Base-by-base conservation (phyloP, 176 grass and related monocot genomes). In the Bromus sterilis region DNA sequence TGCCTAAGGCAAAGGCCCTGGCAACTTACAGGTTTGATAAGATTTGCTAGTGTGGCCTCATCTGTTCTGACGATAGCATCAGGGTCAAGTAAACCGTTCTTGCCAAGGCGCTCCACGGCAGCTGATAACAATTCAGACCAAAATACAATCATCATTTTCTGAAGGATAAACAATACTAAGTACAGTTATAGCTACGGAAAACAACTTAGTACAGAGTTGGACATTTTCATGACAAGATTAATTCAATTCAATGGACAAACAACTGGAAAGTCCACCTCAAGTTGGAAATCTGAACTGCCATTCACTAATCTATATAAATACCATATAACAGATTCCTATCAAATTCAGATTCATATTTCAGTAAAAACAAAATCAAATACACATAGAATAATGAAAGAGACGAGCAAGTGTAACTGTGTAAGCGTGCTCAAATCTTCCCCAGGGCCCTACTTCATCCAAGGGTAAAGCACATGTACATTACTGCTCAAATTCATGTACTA, bases 11-110 rank as follows among this genome's bases (percentile, higher is more conserved):
- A 56, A 69, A 16, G 5, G 9, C 15, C 12, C 10, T 59, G 78
- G 59, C 23, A 81, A 85, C 86, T 82, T 98, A 98, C 95, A 36
- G 95, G 95, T 78, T 89, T 90, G 83, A 98, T 98, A 81, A 98
- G 71, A 64, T 87, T 91, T 36, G 90, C 87, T 33, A 98, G 86
- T 14, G 75, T 91, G 62, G 74, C 76, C 86, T 91, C 90, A 75
- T 98, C 88, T 48, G 90, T 91, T 86, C 77, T 87, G 60, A 95
- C 78, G 51, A 98, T 91, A 81, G 92, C 86, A 68, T 87, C 86
- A 8, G 95, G 89, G 86, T 93, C 90, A 55, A 98, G 82, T 85
- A 98, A 91, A 30, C 92, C 88, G 0, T 93, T 93, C 61, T 91
- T 80, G 25, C 83, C 82, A 39, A 98, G 86, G 49, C 95, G 88